Evolutionary conservation across 2,329 filamentous ascomycete genomes (phyloP), one percentile per base, ranked within the genome.

Genomic region (Arachnomyces sp.): DNA sequence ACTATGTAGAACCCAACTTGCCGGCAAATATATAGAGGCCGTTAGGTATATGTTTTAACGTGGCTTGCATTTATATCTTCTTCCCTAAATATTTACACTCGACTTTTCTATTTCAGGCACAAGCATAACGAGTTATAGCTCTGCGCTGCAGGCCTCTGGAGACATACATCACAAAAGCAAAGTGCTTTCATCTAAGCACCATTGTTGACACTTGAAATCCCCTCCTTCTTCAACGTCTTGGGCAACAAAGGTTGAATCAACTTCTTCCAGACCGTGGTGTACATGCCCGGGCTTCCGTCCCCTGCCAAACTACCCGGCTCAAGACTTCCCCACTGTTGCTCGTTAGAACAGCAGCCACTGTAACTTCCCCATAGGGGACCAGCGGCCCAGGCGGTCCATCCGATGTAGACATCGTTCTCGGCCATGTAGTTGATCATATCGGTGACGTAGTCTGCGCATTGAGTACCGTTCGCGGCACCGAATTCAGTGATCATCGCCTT

Each of bases 401-500:
- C 64, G 7, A 65, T 41, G 37, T 59, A 66, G 3, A 63, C 60
- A 44, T 63, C 61, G 6, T 51, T 50, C 28, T 64, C 63, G 6
- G 65, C 50, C 48, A 64, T 43, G 39, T 51, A 59, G 28, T 48
- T 52, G 28, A 63, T 38, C 32, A 55, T 46, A 37, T 53, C 43
- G 45, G 60, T 64, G 15, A 65, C 34, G 39, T 59, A 49, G 6
- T 42, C 53, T 12, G 51, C 39, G 44, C 63, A 65, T 34, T 50
- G 56, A 1, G 48, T 45, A 7, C 44, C 45, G 31, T 49, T 51
- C n/a, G 51, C 48, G 17, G 53, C 72, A 5, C 74, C 74, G 2
- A 70, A 72, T 57, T 78, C 74, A 12, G 66, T 73, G 13, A 76
- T 53, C 7, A 78, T 53, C 3, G 67, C 74, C 48, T 67, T 59